Evolutionary conservation across 176 grass and related monocot genomes (phyloP).

Genomic region (Bromus sterilis): DNA sequence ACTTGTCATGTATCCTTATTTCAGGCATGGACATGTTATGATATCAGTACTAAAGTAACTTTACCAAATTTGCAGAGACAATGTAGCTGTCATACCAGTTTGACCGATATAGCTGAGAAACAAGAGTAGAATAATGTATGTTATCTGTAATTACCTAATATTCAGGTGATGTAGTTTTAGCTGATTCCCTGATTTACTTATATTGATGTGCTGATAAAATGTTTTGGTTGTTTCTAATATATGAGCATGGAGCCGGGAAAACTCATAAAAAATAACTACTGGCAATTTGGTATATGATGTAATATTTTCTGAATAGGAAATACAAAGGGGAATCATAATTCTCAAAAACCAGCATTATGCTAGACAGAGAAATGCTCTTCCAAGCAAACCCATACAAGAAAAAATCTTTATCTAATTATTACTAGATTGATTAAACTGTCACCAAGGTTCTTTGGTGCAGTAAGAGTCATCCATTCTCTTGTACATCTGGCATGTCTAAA

Average conservation of each 20-base stretch:
- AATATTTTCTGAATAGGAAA: conserved; percentile 2
- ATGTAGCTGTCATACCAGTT: conserved; percentile 1
- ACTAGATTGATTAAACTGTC: not conserved
- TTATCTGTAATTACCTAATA: not conserved
- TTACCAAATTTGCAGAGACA: not conserved
- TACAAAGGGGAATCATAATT: not conserved
- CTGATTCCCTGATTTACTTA: not conserved
- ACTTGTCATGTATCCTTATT: not conserved
- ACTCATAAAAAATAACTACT: not conserved
- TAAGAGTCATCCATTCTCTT: conserved; percentile 16
- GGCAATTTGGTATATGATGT: not conserved
- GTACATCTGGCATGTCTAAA: not conserved
- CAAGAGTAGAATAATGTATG: not conserved
- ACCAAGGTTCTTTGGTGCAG: not conserved
- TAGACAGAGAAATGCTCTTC: conserved; percentile 1
- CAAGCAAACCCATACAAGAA: not conserved
- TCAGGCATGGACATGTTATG: conserved; percentile 6
- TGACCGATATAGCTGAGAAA: not conserved
- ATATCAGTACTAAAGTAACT: not conserved
- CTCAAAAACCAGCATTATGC: not conserved
- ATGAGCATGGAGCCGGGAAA: not conserved
- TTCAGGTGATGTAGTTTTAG: not conserved
- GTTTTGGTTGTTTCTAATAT: not conserved
- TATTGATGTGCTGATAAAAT: not conserved
- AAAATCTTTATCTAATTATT: not conserved